phyloP scores from a whole-genome alignment of 1,139 yeast species.

The Taphrina betulina region DNA sequence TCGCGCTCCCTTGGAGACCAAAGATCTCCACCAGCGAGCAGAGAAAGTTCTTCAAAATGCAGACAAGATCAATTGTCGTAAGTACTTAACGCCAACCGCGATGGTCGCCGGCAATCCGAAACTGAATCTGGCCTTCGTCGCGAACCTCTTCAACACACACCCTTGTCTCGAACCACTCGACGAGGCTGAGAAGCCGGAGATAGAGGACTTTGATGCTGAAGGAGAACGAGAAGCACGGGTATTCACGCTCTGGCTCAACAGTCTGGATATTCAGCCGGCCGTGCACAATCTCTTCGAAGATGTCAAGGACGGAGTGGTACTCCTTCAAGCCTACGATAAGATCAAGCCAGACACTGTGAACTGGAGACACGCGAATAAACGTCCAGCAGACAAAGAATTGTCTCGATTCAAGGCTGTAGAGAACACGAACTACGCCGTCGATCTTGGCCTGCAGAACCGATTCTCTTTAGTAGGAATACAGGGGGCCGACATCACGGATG shows the following conservation, averaged over 20 bases:
- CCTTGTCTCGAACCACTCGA: conserved; percentile 97
- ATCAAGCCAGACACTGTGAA: conserved; percentile 92
- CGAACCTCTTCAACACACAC: conserved; percentile 90
- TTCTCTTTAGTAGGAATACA: conserved; percentile 96
- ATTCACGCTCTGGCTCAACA: conserved; percentile 93
- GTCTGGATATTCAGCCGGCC: conserved; percentile 93
- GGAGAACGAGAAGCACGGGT: conserved; percentile 99
- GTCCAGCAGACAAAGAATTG: conserved; percentile 66
- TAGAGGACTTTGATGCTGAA: conserved; percentile 93
- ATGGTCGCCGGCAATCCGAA: conserved; percentile 95
- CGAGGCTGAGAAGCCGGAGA: conserved; percentile 80
- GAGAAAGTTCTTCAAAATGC: conserved; percentile 82
- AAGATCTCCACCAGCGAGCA: conserved; percentile 74
- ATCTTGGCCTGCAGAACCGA: conserved; percentile 85
- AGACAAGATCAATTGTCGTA: conserved; percentile 86
- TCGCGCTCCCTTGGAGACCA: conserved; percentile 70
- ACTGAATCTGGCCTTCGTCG: conserved; percentile 93
- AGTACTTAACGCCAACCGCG: conserved; percentile 89
- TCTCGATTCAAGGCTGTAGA: conserved; percentile 93
- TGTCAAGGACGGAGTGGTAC: conserved; percentile 80
- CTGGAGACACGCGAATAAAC: conserved; percentile 77
- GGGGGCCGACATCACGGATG: conserved; percentile 96
- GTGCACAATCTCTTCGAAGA: conserved; percentile 90
- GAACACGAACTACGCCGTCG: conserved; percentile 94
- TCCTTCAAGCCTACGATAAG: conserved; percentile 91